These are phyloP conservation scores for Candida wancherniae DNA, from an alignment of 805 yeast species.

Conservation along the genomic window DNA sequence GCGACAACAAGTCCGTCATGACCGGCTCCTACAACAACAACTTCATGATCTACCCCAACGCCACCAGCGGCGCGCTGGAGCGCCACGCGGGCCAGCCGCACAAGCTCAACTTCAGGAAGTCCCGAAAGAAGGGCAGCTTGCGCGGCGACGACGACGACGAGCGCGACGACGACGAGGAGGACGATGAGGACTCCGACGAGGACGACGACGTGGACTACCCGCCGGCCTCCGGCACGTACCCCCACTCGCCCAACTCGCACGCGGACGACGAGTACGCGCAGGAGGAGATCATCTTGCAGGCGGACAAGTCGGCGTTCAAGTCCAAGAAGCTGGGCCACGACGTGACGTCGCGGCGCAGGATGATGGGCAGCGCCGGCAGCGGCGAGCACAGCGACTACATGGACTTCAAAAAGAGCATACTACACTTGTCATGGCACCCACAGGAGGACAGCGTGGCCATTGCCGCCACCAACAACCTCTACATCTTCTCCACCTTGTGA, in stretches of 20 bases:
- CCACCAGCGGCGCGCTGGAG: conserved; percentile 31
- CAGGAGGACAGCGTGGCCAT: conserved; percentile 93
- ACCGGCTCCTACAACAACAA: conserved; percentile 97
- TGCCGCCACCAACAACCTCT: conserved; percentile 95
- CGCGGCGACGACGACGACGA: conserved; percentile 14
- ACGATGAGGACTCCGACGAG: conserved; percentile 25
- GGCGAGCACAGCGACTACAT: conserved; percentile 67
- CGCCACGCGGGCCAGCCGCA: conserved; percentile 2
- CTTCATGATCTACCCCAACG: conserved; percentile 94
- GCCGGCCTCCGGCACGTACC: conserved; percentile 22
- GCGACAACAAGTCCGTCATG: conserved; percentile 88
- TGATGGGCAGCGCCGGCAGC: conserved; percentile 45
- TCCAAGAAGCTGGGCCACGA: conserved; percentile 55
- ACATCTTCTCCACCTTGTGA: conserved; percentile 73
- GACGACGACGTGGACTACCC: conserved; percentile 26
- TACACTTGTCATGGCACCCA: conserved; percentile 99
- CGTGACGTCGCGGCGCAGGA: conserved; percentile 41
- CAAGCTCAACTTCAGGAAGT: conserved; percentile 8
- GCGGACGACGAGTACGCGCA: conserved; percentile 34
- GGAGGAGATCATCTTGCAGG: conserved; percentile 77
- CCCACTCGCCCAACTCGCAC: conserved; percentile 31
- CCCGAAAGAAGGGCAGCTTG: conserved; percentile 8
- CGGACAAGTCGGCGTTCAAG: conserved; percentile 96
- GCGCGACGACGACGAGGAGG: conserved; percentile 40
- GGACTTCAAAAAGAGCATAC: conserved; percentile 90